Percentiles rank a stretch among this genome's conserved stretches.
phyloP scores from a whole-genome alignment of 2,329 filamentous ascomycete species.

The Juglanconis oblonga region DNA sequence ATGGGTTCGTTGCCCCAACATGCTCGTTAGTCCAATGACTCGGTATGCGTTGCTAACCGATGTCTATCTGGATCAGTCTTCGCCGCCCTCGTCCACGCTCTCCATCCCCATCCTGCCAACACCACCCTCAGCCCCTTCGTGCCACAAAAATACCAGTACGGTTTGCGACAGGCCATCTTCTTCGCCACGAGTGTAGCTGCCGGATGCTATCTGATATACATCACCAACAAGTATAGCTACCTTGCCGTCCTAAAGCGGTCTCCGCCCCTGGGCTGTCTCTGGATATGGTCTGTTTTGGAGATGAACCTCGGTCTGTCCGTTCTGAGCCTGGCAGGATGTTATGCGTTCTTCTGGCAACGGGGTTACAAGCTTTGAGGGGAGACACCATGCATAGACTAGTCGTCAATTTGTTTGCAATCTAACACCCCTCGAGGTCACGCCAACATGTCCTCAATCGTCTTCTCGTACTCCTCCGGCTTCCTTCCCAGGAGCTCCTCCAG shows the following conservation, averaged over 20 bases:
- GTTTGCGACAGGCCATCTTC: slow-evolving; percentile 61
- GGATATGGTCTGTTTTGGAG: slow-evolving; percentile 92
- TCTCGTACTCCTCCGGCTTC: slow-evolving; percentile 40
- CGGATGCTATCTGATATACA: slow-evolving; percentile 78
- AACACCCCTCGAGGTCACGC: slow-evolving; percentile 17
- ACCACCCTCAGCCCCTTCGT: slow-evolving; percentile 49
- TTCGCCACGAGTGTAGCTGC: slow-evolving; percentile 55
- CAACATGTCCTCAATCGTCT: slow-evolving; percentile 22
- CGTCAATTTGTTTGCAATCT: neutral
- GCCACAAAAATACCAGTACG: slow-evolving; percentile 41
- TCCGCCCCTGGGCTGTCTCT: slow-evolving; percentile 83
- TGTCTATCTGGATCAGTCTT: slow-evolving; percentile 43
- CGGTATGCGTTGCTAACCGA: slow-evolving; percentile 14
- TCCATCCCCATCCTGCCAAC: slow-evolving; percentile 52
- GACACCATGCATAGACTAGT: neutral
- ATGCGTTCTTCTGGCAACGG: slow-evolving; percentile 43
- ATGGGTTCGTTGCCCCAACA: slow-evolving; percentile 38
- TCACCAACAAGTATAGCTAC: slow-evolving; percentile 78
- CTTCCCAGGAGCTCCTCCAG: slow-evolving; percentile 39
- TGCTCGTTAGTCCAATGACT: slow-evolving; percentile 1
- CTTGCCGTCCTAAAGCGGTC: slow-evolving; percentile 88
- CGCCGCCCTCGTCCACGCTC: slow-evolving; percentile 50
- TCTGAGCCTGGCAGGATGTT: slow-evolving; percentile 45
- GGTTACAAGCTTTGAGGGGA: slow-evolving; percentile 38
- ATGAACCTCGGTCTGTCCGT: slow-evolving; percentile 68